Percentiles rank a stretch among this genome's conserved stretches.
Conservation (phyloP, 345 rosid genomes). For the Lumnitzera racemosa region DNA sequence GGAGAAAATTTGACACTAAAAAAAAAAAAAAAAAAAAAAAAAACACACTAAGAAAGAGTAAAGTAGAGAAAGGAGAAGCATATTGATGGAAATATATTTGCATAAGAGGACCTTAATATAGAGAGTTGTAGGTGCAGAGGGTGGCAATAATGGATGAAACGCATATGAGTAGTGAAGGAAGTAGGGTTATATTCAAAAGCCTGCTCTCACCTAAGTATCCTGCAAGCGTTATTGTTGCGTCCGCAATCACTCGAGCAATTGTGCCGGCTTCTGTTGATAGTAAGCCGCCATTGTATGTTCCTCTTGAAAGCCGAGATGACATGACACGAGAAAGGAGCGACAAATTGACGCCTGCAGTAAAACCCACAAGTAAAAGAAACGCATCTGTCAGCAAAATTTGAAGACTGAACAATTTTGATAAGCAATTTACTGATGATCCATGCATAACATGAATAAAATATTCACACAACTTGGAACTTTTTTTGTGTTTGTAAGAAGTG, state of each 20-base stretch:
- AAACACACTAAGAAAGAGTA: not conserved
- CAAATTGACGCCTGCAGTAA: slow-evolving; percentile 66
- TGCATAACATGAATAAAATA: no score
- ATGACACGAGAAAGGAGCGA: slow-evolving; percentile 89
- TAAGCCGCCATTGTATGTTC: slow-evolving; percentile 94
- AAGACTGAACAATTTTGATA: no score
- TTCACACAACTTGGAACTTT: no score
- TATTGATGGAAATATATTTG: not conserved
- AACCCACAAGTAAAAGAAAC: no score
- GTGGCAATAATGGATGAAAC: slow-evolving; percentile 75
- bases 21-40: not conserved
- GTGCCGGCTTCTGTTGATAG: slow-evolving; percentile 98
- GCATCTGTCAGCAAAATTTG: no score
- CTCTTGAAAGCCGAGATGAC: slow-evolving; percentile 93
- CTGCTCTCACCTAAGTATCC: slow-evolving; percentile 65
- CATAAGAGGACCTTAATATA: slow-evolving; percentile 36
- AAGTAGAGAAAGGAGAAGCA: not conserved
- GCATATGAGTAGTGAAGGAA: slow-evolving; percentile 80
- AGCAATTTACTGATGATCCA: no score
- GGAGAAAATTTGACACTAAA: not conserved
- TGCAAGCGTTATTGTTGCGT: slow-evolving; percentile 81
- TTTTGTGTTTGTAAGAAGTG: no score
- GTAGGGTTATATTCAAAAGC: slow-evolving; percentile 77
- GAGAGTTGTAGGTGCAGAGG: slow-evolving; percentile 86
- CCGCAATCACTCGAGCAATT: slow-evolving; percentile 90